Base-by-base conservation (phyloP, 1,139 yeast genomes). In the Suhomyces maxii region DNA sequence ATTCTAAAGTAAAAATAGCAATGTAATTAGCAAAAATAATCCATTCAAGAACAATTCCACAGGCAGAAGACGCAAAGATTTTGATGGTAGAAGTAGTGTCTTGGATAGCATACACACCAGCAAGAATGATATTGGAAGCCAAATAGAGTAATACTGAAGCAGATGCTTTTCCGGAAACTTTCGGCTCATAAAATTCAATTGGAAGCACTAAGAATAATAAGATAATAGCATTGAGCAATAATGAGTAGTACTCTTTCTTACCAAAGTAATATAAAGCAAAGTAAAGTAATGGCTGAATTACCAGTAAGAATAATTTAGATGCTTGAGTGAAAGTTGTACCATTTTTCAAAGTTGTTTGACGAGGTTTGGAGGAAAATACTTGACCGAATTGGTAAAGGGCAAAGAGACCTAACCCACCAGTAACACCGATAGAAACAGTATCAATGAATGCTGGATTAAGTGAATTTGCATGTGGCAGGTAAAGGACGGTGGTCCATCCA, bases 81-180 rank as follows among this genome's bases (percentile, higher is more conserved):
- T 55, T 53, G 42, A 56, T 54, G 7, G 51, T 39, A 2, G 64
- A 60, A 31, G 53, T 41, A 14, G 40, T 13, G 47, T 61, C 64
- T 47, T 59, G 61, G 4, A 51, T 28, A 2, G n/a, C 38, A 30
- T 47, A 33, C 6, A 51, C 45, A 18, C 46, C 48, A 32, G 44
- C 9, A 18, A 45, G 48, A 23, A 55, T 28, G n/a, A 51, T 32
- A 14, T 46, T 12, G 11, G 38, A 26, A 2, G 44, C 28, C 53
- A 55, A 47, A 40, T 48, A 50, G 12, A 54, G 28, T 37, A 57
- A 47, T n/a, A 45, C 44, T 3, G 56, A 47, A n/a, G 56, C 54
- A 11, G 41, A 42, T 10, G 53, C 49, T 4, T 49, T 42, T 9
- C 38, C 33, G 0, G 52, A 41, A 9, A 45, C 40, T 13, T 34